Evolutionary conservation across 2,329 filamentous ascomycete species (phyloP).

Genomic region (Epichloe scottii): DNA sequence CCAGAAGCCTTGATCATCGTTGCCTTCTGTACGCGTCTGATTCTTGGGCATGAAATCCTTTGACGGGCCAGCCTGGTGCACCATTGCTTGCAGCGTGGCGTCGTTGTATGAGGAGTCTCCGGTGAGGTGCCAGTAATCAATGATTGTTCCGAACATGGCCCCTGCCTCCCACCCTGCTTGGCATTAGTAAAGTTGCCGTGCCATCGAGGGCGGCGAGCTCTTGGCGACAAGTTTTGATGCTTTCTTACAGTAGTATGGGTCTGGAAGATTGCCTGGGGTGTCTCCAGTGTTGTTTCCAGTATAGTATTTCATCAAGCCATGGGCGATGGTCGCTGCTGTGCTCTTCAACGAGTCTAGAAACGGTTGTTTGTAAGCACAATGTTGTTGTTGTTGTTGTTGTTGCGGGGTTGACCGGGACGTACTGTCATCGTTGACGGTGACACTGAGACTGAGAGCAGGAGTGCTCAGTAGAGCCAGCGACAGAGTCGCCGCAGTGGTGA

Average conservation of each 20-base stretch:
- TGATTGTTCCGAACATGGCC: slow-evolving; percentile 55
- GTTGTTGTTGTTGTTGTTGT: too few species aligned
- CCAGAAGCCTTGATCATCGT: slow-evolving; percentile 78
- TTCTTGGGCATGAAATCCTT: slow-evolving; percentile 55
- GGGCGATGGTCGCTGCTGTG: slow-evolving; percentile 34
- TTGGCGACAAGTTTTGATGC: slow-evolving; percentile 20
- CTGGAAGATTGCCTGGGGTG: slow-evolving; percentile 42
- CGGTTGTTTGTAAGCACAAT: not conserved
- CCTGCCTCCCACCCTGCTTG: slow-evolving; percentile 55
- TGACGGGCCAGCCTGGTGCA: slow-evolving; percentile 48
- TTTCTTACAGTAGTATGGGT: slow-evolving; percentile 48
- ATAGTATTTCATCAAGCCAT: slow-evolving; percentile 36
- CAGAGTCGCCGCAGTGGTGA: slow-evolving; percentile 1
- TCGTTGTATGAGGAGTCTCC: slow-evolving; percentile 53
- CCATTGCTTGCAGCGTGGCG: slow-evolving; percentile 43
- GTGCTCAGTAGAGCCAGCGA: slow-evolving; percentile 8
- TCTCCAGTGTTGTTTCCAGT: slow-evolving; percentile 48
- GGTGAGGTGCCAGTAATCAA: slow-evolving; percentile 63
- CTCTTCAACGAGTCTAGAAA: slow-evolving; percentile 35
- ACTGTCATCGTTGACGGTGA: slow-evolving; percentile 22
- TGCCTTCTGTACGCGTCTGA: slow-evolving; percentile 49
- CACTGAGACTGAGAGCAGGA: slow-evolving; percentile 14
- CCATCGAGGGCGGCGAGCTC: not conserved
- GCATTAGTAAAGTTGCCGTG: not conserved
- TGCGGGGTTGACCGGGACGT: slow-evolving; percentile 5